Conservation (phyloP, 1,284 basidiomycete species). For the Microbotryum lychnidis-dioicae region DNA sequence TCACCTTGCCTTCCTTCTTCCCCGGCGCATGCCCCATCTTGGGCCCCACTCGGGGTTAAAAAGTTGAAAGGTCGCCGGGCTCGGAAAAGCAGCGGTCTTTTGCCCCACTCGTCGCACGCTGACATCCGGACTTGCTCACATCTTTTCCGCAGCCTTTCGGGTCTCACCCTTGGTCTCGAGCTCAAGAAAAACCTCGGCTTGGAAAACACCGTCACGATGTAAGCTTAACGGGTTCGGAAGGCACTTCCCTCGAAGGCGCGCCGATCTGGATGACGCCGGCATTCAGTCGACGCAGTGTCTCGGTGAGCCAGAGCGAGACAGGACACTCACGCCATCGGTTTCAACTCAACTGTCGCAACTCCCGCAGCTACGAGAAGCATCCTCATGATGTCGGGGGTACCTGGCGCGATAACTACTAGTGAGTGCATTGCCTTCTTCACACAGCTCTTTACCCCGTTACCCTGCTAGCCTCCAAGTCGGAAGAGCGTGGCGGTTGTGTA, state of each 20-base stretch:
- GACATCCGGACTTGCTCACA: too few relatives aligned
- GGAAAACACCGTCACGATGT: constrained; percentile 1
- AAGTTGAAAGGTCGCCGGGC: too few relatives aligned
- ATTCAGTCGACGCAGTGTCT: too few relatives aligned
- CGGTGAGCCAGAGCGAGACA: too few relatives aligned
- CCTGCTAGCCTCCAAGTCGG: too few relatives aligned
- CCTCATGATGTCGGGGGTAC: constrained; percentile 17
- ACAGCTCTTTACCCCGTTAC: too few relatives aligned
- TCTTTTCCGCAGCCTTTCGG: constrained; percentile 2
- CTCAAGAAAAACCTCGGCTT: constrained; percentile 16
- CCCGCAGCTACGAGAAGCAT: constrained; percentile 4
- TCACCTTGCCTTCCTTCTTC: background rate
- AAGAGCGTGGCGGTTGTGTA: too few relatives aligned
- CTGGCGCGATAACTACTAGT: constrained; percentile 18
- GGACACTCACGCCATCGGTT: background rate
- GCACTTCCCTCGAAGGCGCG: too few relatives aligned
- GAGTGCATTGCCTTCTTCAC: too few relatives aligned
- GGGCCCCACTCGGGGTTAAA: too few relatives aligned
- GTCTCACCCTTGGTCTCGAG: constrained; percentile 18
- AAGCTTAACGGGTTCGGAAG: background rate
- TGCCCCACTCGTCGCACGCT: background rate
- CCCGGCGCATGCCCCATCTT: too few relatives aligned
- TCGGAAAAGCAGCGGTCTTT: background rate
- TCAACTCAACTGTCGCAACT: background rate
- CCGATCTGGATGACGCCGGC: too few relatives aligned